Evolutionary conservation across 2,329 filamentous ascomycete species (phyloP).

Genomic region (Pseudonectria buxi): DNA sequence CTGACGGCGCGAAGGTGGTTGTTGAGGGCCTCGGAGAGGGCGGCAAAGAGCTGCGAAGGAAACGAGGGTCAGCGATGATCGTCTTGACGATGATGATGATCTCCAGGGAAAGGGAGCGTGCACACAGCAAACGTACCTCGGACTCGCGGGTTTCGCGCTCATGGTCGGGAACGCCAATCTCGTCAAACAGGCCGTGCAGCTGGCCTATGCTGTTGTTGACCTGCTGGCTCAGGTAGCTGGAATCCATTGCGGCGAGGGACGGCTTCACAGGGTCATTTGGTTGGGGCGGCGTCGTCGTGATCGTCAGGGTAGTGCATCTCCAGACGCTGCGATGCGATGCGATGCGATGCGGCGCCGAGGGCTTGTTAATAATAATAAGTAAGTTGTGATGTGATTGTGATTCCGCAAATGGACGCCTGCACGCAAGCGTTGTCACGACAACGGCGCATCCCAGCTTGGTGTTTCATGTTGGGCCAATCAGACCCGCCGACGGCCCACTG

Average conservation of each 20-base stretch:
- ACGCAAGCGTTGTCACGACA: too few relatives aligned
- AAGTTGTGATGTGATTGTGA: too few relatives aligned
- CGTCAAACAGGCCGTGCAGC: slow-evolving; percentile 90
- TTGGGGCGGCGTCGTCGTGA: background rate
- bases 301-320: background rate
- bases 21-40: slow-evolving; percentile 84
- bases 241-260: slow-evolving; percentile 62
- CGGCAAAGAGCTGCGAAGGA: slow-evolving; percentile 67
- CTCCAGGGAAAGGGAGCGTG: background rate
- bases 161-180: slow-evolving; percentile 91
- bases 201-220: slow-evolving; percentile 90
- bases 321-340: too few relatives aligned
- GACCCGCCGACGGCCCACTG: too few relatives aligned
- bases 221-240: slow-evolving; percentile 88
- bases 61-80: slow-evolving; percentile 5
- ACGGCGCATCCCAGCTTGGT: too few relatives aligned
- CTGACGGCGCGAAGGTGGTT: slow-evolving; percentile 82
- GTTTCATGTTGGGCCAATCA: too few relatives aligned
- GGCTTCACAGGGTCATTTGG: background rate
- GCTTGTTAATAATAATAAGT: too few relatives aligned
- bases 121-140: slow-evolving; percentile 56
- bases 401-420: too few relatives aligned
- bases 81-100: too few relatives aligned
- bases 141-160: slow-evolving; percentile 85
- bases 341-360: too few relatives aligned